A percentile compares a stretch with the other conserved stretches of the same genome.
phyloP scores from a whole-genome alignment of 208 protist genomes.

The Wallacemonas collosoma region DNA sequence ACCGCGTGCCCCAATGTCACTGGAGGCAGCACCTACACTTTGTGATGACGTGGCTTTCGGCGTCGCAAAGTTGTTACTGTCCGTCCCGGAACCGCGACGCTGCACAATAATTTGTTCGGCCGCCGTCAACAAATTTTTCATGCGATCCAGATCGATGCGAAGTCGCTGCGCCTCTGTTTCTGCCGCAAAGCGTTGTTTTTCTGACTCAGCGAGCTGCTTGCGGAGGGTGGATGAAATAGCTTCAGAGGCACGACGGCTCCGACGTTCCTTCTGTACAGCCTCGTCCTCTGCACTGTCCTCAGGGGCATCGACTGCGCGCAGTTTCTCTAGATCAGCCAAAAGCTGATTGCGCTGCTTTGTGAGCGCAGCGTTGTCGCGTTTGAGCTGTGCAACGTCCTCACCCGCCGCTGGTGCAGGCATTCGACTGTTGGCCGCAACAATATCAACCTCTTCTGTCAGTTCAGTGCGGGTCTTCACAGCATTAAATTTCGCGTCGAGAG shows the following conservation, averaged over 20 bases:
- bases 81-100: not conserved
- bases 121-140: slow-evolving; percentile 19
- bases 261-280: slow-evolving; percentile 11
- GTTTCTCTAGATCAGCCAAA: slow-evolving; percentile 10
- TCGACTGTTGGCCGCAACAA: slow-evolving; percentile 13
- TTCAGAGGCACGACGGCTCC: slow-evolving; percentile 21
- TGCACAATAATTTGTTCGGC: slow-evolving; percentile 27
- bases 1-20: not conserved
- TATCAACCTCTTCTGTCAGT: slow-evolving; percentile 10
- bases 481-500: slow-evolving; percentile 25
- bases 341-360: slow-evolving; percentile 19
- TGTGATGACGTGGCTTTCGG: not conserved
- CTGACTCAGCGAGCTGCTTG: slow-evolving; percentile 13
- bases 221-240: slow-evolving; percentile 19
- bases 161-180: slow-evolving; percentile 20
- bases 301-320: not conserved
- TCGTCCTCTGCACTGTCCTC: slow-evolving; percentile 14
- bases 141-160: slow-evolving; percentile 21
- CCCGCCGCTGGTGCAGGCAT: not conserved
- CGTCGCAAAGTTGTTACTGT: not conserved
- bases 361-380: slow-evolving; percentile 17
- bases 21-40: not conserved
- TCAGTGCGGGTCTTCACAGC: slow-evolving; percentile 15
- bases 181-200: slow-evolving; percentile 1
- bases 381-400: slow-evolving; percentile 1